phyloP scores from a whole-genome alignment of 768 basidiomycete genomes.

The Baorangia bicolor region DNA sequence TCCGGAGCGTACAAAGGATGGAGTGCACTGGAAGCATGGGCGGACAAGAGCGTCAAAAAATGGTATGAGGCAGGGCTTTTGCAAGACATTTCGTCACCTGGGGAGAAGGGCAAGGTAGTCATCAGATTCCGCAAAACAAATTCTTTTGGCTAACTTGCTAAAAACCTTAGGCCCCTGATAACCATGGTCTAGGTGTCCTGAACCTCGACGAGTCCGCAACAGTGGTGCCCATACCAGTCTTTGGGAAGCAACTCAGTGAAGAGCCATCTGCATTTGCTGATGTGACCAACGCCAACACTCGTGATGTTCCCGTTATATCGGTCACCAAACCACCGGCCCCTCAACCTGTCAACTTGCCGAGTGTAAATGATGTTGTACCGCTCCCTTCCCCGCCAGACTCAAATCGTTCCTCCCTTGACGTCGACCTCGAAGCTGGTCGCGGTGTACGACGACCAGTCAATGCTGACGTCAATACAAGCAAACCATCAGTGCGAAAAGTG shows the following conservation, averaged over 20 bases:
- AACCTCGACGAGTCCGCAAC: slow-evolving; percentile 45
- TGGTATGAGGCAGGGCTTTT: slow-evolving; percentile 84
- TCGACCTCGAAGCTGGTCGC: slow-evolving; percentile 41
- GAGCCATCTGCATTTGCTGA: slow-evolving; percentile 23
- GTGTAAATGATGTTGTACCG: slow-evolving; percentile 53
- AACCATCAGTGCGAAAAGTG: slow-evolving; percentile 10
- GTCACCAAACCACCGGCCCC: slow-evolving; percentile 73
- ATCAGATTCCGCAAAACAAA: neutral
- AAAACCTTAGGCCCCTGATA: slow-evolving; percentile 40
- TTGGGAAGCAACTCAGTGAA: slow-evolving; percentile 35
- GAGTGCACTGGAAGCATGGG: slow-evolving; percentile 92
- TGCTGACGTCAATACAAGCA: slow-evolving; percentile 15
- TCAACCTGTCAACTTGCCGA: slow-evolving; percentile 67
- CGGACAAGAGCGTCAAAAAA: slow-evolving; percentile 80
- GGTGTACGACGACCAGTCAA: slow-evolving; percentile 36
- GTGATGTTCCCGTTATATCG: slow-evolving; percentile 52
- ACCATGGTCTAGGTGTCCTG: slow-evolving; percentile 43
- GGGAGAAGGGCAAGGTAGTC: slow-evolving; percentile 50
- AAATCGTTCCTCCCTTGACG: slow-evolving; percentile 36
- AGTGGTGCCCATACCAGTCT: slow-evolving; percentile 63
- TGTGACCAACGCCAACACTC: slow-evolving; percentile 20
- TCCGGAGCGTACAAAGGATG: slow-evolving; percentile 89
- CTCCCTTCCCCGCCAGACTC: slow-evolving; percentile 47
- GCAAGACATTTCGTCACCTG: slow-evolving; percentile 42
- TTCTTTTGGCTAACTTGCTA: slow-evolving; percentile 17